Evolutionary conservation across 2,329 filamentous ascomycete species (phyloP).

Genomic region (Thyridium curvatum): DNA sequence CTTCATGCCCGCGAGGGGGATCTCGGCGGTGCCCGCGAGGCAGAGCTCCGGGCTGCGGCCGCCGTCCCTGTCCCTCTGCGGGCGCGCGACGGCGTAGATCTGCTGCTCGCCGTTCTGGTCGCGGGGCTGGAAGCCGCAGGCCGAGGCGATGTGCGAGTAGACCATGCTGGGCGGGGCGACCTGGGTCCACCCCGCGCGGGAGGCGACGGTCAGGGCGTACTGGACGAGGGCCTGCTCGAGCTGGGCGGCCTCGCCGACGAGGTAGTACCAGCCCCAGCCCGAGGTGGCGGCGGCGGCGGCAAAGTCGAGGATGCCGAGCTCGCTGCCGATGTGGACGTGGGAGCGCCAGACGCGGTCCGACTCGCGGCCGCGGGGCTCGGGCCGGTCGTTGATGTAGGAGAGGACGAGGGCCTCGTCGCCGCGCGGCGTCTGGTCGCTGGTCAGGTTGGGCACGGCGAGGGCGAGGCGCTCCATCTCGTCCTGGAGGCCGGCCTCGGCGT

Average conservation of each 20-base stretch:
- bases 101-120: constrained; percentile 90
- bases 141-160: constrained; percentile 82
- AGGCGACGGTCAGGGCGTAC: constrained; percentile 72
- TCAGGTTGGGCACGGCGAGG: constrained; percentile 79
- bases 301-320: constrained; percentile 90
- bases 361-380: constrained; percentile 24
- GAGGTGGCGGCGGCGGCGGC: constrained; percentile 71
- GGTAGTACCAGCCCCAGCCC: constrained; percentile 98
- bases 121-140: constrained; percentile 90
- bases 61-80: constrained; percentile 49
- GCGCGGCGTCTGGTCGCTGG: constrained; percentile 67
- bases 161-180: constrained; percentile 86
- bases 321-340: constrained; percentile 79
- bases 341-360: constrained; percentile 55
- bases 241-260: constrained; percentile 83
- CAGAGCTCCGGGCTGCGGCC: constrained; percentile 60
- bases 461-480: constrained; percentile 69
- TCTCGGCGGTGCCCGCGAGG: constrained; percentile 87
- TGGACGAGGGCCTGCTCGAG: constrained; percentile 92
- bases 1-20: constrained; percentile 86
- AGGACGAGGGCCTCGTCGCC: constrained; percentile 60
- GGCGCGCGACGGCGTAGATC: constrained; percentile 73
- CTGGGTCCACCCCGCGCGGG: constrained; percentile 68
- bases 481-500: constrained; percentile 51
- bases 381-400: constrained; percentile 73